These are phyloP conservation scores for Penicillium steckii DNA, from an alignment of 495 filamentous ascomycete species.

Conservation along the genomic window DNA sequence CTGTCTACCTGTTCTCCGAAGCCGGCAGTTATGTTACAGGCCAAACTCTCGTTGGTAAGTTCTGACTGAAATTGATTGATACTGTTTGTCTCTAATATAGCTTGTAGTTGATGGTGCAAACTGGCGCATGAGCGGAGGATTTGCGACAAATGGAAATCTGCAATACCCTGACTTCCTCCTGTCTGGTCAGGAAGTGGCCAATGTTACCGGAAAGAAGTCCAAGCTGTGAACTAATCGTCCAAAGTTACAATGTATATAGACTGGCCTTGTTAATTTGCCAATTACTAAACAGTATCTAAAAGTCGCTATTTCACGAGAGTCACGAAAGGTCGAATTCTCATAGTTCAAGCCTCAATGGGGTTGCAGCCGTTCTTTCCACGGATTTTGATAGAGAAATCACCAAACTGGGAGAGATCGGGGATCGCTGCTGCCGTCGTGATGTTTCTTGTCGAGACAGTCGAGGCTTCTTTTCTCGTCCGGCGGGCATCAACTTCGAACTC, in stretches of 20 bases:
- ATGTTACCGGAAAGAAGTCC: slow-evolving; percentile 58
- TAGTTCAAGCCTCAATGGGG: too few relatives aligned
- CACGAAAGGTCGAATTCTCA: too few relatives aligned
- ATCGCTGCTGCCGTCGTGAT: too few relatives aligned
- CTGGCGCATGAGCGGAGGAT: slow-evolving; percentile 47
- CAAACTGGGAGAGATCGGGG: too few relatives aligned
- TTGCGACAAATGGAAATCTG: slow-evolving; percentile 35
- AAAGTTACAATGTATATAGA: background rate
- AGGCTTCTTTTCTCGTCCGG: too few relatives aligned
- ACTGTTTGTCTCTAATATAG: slow-evolving; percentile 1
- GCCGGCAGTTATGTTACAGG: slow-evolving; percentile 83
- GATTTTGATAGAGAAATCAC: too few relatives aligned
- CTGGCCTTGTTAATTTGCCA: background rate
- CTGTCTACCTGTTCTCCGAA: slow-evolving; percentile 80
- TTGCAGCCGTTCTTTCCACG: too few relatives aligned
- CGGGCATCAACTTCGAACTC: too few relatives aligned
- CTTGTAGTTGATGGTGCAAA: slow-evolving; percentile 43
- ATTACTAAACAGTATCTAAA: background rate
- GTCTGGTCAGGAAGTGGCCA: slow-evolving; percentile 50
- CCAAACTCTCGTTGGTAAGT: slow-evolving; percentile 64
- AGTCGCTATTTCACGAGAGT: too few relatives aligned
- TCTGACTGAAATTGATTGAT: background rate
- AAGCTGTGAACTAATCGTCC: slow-evolving; percentile 50
- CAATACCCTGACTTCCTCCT: slow-evolving; percentile 67
- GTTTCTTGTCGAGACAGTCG: too few relatives aligned